phyloP scores from a whole-genome alignment of 805 yeast species.

The Ogataea sp. region DNA sequence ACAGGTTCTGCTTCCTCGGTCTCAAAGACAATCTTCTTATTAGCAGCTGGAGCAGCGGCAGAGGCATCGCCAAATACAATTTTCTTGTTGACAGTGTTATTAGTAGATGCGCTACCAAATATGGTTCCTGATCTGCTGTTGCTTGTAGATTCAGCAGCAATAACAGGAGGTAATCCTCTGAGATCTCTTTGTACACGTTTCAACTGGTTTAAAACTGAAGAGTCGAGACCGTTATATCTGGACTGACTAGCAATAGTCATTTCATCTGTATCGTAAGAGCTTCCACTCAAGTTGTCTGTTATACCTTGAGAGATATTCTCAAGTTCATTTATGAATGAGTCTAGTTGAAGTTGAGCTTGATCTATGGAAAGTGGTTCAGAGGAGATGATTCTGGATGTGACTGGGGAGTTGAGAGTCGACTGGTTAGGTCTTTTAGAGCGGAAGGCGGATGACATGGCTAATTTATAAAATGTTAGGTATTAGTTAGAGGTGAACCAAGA shows the following conservation, averaged over 20 bases:
- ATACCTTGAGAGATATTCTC: constrained; percentile 10
- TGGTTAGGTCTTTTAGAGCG: constrained; percentile 34
- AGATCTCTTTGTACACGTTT: constrained; percentile 29
- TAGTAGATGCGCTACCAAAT: background rate
- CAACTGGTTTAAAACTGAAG: constrained; percentile 23
- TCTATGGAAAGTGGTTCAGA: constrained; percentile 10
- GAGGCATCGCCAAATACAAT: constrained; percentile 12
- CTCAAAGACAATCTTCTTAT: constrained; percentile 11
- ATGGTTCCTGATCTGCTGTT: background rate
- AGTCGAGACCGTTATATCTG: constrained; percentile 17
- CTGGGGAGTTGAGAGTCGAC: constrained; percentile 41
- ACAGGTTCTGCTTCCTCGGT: constrained; percentile 2
- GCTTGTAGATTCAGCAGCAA: constrained; percentile 13
- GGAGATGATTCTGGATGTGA: constrained; percentile 26
- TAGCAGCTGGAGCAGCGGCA: constrained; percentile 3
- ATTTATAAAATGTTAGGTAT: too few relatives aligned
- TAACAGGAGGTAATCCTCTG: constrained; percentile 28
- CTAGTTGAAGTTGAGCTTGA: constrained; percentile 16
- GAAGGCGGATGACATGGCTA: constrained; percentile 18
- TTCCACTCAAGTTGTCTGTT: too few relatives aligned
- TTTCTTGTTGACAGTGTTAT: constrained; percentile 11
- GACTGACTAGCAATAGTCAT: constrained; percentile 1
- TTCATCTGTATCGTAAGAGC: constrained; percentile 6
- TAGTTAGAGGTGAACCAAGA: too few relatives aligned
- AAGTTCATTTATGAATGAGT: constrained; percentile 16